Percentiles rank a stretch among this genome's conserved stretches.
phyloP scores from a whole-genome alignment of 441 rosid species.

The Pelargonium cotyledonis region DNA sequence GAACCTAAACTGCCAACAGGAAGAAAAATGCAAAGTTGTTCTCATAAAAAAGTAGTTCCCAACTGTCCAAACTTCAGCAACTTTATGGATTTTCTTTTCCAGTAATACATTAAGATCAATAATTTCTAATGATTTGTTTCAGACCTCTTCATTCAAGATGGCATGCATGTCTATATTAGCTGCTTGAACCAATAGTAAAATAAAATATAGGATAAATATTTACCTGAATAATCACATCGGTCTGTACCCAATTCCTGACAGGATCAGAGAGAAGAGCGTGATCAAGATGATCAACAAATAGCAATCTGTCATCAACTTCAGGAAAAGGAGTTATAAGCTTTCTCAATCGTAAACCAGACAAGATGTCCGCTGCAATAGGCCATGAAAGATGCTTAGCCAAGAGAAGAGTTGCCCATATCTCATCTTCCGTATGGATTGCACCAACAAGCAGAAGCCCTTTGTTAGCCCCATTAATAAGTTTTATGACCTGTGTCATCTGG shows the following conservation, averaged over 20 bases:
- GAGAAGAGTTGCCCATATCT: constrained; percentile 84
- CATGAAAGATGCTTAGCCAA: constrained; percentile 79
- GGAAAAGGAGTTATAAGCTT: constrained; percentile 47
- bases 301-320: constrained; percentile 35
- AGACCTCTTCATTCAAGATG: not conserved
- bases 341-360: constrained; percentile 89
- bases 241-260: constrained; percentile 48
- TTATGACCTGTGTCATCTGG: constrained; percentile 47
- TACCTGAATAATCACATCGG: constrained; percentile 88
- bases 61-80: not conserved
- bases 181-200: constrained; percentile 9
- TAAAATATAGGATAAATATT: constrained; percentile 10
- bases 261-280: constrained; percentile 74
- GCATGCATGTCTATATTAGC: constrained; percentile 15
- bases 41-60: not conserved
- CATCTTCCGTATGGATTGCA: constrained; percentile 73
- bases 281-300: constrained; percentile 83
- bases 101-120: not conserved
- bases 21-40: not conserved
- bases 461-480: constrained; percentile 46
- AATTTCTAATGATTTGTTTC: not conserved
- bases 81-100: not conserved
- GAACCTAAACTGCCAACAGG: not conserved
- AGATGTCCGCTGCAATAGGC: constrained; percentile 89
- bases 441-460: constrained; percentile 74